phyloP scores from a whole-genome alignment of 345 rosid species.

The Fremontodendron californicum region DNA sequence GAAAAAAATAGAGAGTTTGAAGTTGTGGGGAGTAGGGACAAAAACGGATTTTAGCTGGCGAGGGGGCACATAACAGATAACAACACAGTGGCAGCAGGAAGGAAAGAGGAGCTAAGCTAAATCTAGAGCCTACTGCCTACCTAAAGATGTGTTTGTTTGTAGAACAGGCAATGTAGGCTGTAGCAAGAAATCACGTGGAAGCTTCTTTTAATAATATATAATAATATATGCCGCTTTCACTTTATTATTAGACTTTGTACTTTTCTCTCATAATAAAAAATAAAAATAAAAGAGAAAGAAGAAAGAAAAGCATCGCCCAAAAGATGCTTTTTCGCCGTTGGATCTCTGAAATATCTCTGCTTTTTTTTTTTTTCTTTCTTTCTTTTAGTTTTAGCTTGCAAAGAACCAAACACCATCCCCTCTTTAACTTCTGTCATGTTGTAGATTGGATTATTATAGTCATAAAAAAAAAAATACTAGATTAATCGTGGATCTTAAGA shows the following conservation, averaged over 20 bases:
- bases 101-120: background rate
- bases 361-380: background rate
- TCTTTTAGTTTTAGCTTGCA: background rate
- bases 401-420: background rate
- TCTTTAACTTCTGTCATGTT: too few species aligned
- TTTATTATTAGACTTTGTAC: background rate
- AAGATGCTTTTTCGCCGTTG: slow-evolving; percentile 6
- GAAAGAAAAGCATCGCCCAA: background rate
- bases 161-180: background rate
- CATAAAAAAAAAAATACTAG: too few species aligned
- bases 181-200: slow-evolving; percentile 23
- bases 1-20: too few species aligned
- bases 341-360: slow-evolving; percentile 4
- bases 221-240: too few species aligned
- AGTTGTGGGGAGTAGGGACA: background rate
- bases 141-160: background rate
- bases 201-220: slow-evolving; percentile 5
- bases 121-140: background rate
- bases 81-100: background rate
- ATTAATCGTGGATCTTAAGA: too few species aligned
- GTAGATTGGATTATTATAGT: too few species aligned
- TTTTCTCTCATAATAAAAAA: background rate
- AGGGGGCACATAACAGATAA: background rate
- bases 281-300: too few species aligned
- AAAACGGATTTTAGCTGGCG: background rate